phyloP scores from a whole-genome alignment of 495 filamentous ascomycete species.

The Pyronema domesticum region DNA sequence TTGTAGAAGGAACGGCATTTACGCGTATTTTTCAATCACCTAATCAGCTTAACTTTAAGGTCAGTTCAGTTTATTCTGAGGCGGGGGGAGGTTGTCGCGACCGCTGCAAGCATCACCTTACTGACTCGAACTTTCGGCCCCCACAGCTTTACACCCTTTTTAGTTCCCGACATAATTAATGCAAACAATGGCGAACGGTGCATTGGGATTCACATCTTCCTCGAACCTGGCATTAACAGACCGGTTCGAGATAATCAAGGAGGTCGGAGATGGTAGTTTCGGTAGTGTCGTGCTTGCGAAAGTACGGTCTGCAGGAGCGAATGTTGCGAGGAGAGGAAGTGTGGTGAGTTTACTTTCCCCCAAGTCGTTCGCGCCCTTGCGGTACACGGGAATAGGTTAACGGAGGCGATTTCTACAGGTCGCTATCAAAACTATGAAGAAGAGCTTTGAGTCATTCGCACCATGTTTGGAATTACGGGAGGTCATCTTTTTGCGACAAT shows the following conservation, averaged over 20 bases:
- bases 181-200: conserved; percentile 23
- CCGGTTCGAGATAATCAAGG: conserved; percentile 89
- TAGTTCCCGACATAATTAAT: neutral
- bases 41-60: too few species aligned
- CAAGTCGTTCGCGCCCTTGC: neutral
- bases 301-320: conserved; percentile 74
- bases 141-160: neutral
- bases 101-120: too few species aligned
- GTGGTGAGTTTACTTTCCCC: conserved; percentile 45
- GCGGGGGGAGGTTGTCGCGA: too few species aligned
- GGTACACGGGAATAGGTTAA: neutral
- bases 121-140: too few species aligned
- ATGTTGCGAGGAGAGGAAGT: conserved; percentile 75
- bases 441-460: conserved; percentile 81
- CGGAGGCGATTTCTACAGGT: conserved; percentile 37
- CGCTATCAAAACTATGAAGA: conserved; percentile 99
- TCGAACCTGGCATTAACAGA: conserved; percentile 34
- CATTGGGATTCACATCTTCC: conserved; percentile 10
- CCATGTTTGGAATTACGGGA: conserved; percentile 86
- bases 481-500: conserved; percentile 82
- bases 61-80: too few species aligned
- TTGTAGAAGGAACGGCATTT: conserved; percentile 1
- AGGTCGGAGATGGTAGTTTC: conserved; percentile 97
- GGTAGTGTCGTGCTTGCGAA: conserved; percentile 86
- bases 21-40: neutral